phyloP scores from a whole-genome alignment of 148 eudicot species.

The Agrostemma githago region DNA sequence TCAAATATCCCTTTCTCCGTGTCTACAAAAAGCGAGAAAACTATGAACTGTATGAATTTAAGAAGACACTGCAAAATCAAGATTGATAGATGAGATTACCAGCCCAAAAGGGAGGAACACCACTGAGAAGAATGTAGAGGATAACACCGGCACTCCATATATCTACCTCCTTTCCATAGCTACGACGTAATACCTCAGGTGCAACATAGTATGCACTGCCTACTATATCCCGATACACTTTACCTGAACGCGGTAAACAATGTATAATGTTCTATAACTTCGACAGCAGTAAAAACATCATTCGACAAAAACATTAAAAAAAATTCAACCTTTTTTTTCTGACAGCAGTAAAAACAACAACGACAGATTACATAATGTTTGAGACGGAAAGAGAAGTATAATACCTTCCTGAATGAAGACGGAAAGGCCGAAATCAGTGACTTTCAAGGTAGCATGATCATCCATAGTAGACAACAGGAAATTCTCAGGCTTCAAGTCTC shows the following conservation, averaged over 20 bases:
- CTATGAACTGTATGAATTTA: slow-evolving; percentile 3
- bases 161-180: slow-evolving; percentile 77
- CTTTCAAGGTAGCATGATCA: slow-evolving; percentile 53
- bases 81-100: slow-evolving; percentile 37
- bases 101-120: slow-evolving; percentile 96
- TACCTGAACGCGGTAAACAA: slow-evolving; percentile 38
- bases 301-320: no score
- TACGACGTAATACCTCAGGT: slow-evolving; percentile 78
- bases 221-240: slow-evolving; percentile 72
- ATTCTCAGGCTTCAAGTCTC: slow-evolving; percentile 88
- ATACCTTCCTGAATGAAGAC: slow-evolving; percentile 74
- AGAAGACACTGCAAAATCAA: neutral
- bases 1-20: slow-evolving; percentile 85
- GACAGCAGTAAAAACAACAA: no score
- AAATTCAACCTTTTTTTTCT: no score
- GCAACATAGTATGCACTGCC: slow-evolving; percentile 95
- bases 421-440: slow-evolving; percentile 76
- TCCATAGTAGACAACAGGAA: slow-evolving; percentile 64
- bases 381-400: slow-evolving; percentile 1
- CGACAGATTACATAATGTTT: neutral
- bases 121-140: slow-evolving; percentile 80
- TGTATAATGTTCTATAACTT: neutral
- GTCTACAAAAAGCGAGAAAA: slow-evolving; percentile 32
- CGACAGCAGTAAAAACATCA: no score
- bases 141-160: slow-evolving; percentile 97